phyloP scores from a whole-genome alignment of 495 filamentous ascomycete genomes.

The Tuber umbilicatum region DNA sequence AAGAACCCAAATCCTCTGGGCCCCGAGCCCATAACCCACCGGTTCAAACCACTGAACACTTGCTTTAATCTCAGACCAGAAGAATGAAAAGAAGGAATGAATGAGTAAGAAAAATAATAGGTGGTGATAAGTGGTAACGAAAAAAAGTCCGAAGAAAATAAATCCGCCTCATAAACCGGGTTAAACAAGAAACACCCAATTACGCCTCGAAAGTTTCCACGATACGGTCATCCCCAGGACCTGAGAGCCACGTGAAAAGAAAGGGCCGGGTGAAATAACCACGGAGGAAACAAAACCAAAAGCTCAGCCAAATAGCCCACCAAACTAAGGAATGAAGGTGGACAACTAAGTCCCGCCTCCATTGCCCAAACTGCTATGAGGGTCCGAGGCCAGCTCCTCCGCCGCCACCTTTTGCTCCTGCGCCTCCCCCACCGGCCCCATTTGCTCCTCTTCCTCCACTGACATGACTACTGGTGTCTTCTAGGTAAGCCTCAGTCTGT shows the following conservation, averaged over 20 bases:
- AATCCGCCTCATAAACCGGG: not conserved
- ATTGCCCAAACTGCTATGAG: constrained; percentile 20
- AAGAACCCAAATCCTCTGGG: not conserved
- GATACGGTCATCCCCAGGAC: not conserved
- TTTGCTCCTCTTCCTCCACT: constrained; percentile 36
- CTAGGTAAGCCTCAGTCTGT: constrained; percentile 36
- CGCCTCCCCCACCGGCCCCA: constrained; percentile 19
- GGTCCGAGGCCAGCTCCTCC: constrained; percentile 6
- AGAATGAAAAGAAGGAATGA: not conserved
- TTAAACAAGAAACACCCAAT: not conserved
- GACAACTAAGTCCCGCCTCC: constrained; percentile 5
- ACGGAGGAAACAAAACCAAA: constrained; percentile 18
- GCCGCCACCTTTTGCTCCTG: constrained; percentile 11
- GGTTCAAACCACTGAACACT: not conserved
- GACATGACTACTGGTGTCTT: constrained; percentile 34
- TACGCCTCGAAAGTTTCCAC: not conserved
- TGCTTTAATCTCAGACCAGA: not conserved
- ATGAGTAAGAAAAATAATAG: not conserved
- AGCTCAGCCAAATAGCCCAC: constrained; percentile 22
- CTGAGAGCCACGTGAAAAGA: not conserved
- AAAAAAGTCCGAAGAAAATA: not conserved
- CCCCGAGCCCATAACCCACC: not conserved
- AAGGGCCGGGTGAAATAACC: constrained; percentile 12
- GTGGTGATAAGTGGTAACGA: not conserved
- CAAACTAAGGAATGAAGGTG: constrained; percentile 5